phyloP scores from a whole-genome alignment of 345 rosid species.

The Diplotaxis tenuifolia region DNA sequence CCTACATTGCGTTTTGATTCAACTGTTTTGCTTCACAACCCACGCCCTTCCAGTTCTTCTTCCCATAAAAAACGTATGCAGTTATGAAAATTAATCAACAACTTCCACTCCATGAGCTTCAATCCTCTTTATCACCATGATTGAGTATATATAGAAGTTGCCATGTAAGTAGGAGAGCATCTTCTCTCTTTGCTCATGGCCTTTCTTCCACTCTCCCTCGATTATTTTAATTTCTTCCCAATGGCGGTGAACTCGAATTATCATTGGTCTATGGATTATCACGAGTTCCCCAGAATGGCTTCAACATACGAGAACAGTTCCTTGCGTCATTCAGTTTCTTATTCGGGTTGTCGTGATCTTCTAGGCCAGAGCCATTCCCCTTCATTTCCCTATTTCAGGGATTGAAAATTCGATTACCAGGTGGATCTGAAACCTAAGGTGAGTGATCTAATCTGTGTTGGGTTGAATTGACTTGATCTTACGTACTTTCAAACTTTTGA shows the following conservation, averaged over 20 bases:
- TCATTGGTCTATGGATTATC: constrained; percentile 41
- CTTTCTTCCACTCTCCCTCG: constrained; percentile 57
- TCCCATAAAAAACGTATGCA: no score
- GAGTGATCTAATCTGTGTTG: constrained; percentile 26
- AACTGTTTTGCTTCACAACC: no score
- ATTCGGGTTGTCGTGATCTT: constrained; percentile 52
- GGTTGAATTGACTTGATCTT: background rate
- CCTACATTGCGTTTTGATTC: no score
- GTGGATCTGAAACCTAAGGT: constrained; percentile 86
- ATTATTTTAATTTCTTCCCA: constrained; percentile 58
- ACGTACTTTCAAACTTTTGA: constrained; percentile 33
- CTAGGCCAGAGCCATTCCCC: constrained; percentile 54
- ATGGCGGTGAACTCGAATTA: constrained; percentile 55
- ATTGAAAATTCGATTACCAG: constrained; percentile 59
- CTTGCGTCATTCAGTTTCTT: constrained; percentile 27
- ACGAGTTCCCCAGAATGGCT: constrained; percentile 65
- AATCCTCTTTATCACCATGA: background rate
- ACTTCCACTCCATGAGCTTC: background rate
- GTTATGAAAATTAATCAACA: background rate
- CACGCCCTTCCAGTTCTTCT: no score
- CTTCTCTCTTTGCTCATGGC: constrained; percentile 49
- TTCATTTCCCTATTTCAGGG: constrained; percentile 70
- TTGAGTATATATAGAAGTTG: background rate
- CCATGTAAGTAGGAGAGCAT: background rate
- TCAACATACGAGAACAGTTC: constrained; percentile 11